Evolutionary conservation across 495 filamentous ascomycete genomes (phyloP), one percentile per base, ranked within the genome.

Genomic region (Aspergillus biplanus): DNA sequence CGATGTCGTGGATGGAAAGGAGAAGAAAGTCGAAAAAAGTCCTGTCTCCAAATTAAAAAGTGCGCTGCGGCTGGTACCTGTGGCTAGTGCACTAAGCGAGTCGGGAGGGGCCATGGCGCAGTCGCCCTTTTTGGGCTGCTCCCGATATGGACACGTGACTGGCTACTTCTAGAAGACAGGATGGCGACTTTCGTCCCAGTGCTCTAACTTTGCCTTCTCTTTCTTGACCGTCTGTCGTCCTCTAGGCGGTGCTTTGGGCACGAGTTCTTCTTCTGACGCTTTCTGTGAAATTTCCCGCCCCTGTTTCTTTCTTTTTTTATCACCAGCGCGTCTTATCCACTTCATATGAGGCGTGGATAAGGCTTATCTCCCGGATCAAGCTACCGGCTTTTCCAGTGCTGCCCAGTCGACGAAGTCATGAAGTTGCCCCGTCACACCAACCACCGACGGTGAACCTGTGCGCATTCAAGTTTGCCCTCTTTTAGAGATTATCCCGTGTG

Each of bases 81-180:
- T 80, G 78, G 73, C 75, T 72, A 33, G 67, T 75, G 69, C 33
- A 55, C 70, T 76, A 80, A 79, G 75, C 75, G 75, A 79, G 74
- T 56, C 75, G 68, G 69, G 74, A 78, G 74, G 64, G 31, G 65
- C 61, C 65, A 66, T 71, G 71, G 72, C 70, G 66, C 69, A 72
- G 56, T 62, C 63, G 54, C 7, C 21, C 58, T 11, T 32, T 11
- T 27, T 57, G 6, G 16, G 9, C n/a, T 31, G 18, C 16, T 8
- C 21, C 47, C 47, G 35, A 27, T 48, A 50, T 21, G 9, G 8
- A 37, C 76, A 79, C 75, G 75, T 79, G 77, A 73, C 58, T 59
- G 52, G 65, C 39, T 59, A 33, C 27, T 72, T 66, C 61, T 65
- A 67, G 70, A 70, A 72, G 65, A 67, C 65, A 67, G 65, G 63